Evolutionary conservation across 805 yeast genomes (phyloP).

Genomic region (Saccharomyces mikatae): DNA sequence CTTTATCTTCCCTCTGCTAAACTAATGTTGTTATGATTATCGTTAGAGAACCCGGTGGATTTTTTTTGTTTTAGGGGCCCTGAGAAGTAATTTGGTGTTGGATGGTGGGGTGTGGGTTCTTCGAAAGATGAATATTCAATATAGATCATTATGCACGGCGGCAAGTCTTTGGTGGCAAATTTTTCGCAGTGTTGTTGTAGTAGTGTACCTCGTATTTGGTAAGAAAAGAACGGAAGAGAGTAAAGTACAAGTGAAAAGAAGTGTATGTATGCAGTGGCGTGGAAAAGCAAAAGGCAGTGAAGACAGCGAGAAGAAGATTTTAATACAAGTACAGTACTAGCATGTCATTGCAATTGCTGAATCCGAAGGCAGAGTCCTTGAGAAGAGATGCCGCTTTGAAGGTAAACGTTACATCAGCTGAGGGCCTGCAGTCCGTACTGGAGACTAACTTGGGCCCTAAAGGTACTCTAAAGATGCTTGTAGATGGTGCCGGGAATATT

Average conservation of each 20-base stretch:
- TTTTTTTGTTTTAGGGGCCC: not conserved
- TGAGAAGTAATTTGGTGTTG: not conserved
- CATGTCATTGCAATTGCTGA: constrained; percentile 73
- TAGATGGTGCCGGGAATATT: constrained; percentile 92
- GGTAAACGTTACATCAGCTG: constrained; percentile 93
- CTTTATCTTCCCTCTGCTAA: not conserved
- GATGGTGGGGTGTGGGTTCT: not conserved
- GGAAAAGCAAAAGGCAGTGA: not conserved
- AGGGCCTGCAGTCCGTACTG: constrained; percentile 87
- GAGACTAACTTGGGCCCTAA: constrained; percentile 92
- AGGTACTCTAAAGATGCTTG: constrained; percentile 93
- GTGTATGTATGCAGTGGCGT: not conserved
- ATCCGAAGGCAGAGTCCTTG: constrained; percentile 96
- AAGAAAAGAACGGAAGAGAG: not conserved
- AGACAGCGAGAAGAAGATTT: not conserved
- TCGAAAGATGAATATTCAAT: not conserved
- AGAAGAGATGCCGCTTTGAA: constrained; percentile 92
- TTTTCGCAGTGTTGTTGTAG: not conserved
- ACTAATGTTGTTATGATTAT: not conserved
- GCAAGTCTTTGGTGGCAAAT: not conserved
- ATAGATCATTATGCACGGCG: not conserved
- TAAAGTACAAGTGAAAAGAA: not conserved
- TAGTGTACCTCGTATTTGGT: not conserved
- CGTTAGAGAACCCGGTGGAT: not conserved
- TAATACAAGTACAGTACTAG: not conserved